Base-by-base conservation (phyloP, 2,329 filamentous ascomycete genomes). In the Aspergillus arachidicola region DNA sequence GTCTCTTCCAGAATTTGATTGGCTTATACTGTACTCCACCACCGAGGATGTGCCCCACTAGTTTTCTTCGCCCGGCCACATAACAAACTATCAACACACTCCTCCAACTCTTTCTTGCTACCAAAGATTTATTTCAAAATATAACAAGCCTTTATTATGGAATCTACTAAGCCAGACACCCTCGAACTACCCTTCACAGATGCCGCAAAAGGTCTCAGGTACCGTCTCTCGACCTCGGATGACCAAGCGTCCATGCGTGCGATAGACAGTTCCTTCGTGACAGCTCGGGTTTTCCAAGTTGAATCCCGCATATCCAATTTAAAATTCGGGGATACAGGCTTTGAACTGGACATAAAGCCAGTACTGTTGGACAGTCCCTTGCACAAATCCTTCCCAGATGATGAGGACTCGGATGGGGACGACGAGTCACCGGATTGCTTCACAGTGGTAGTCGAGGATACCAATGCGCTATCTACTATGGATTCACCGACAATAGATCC, bases 91-190 rank as follows among this genome's bases (percentile, higher is more conserved):
- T 9, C 14, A 30, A 9, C 14, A 19, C 7, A 6, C 21, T 19
- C 3, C 9, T 50, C 2, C 4, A 4, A 45, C 26, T 10, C 14
- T n/a, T 12, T 6, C 6, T 16, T 6, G 46, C 3, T 10, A 1
- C 14, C 7, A 9, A 19, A 23, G 0, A 19, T 26, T 23, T 26
- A 21, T 11, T 1, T 23, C 1, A 21, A 46, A 5, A 6, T 28
- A 48, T 48, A 28, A 50, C 1, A 50, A 50, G 2, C 1, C 23
- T 4, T 4, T 4, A 50, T 3, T 14, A 48, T 50, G 46, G 46
- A 11, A 0, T 4, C 23, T 30, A 50, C 0, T 28, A 6, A 10
- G 9, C 0, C 23, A 14, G 23, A 28, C 3, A 1, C 10, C 16
- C 14, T 1, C 2, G 1, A 16, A 0, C 7, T 30, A 16, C 46